These are phyloP conservation scores for Filobasidium wieringae DNA, from an alignment of 768 basidiomycete species.

Conservation along the genomic window DNA sequence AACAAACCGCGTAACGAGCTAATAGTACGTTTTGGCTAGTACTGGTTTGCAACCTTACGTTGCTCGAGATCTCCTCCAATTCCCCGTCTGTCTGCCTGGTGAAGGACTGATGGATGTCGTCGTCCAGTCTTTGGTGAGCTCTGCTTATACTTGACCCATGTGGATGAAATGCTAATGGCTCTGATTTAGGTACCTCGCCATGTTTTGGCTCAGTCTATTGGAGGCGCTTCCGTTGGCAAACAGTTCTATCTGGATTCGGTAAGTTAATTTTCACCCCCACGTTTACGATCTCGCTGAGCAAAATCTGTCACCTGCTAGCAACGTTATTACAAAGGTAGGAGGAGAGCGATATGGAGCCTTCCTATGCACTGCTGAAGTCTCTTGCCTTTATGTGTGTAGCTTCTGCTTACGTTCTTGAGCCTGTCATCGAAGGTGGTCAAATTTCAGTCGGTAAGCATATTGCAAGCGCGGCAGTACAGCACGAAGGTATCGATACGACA, in stretches of 20 bases:
- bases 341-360: neutral
- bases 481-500: neutral
- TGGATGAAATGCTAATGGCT: neutral
- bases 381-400: conserved; percentile 9
- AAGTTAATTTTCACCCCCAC: neutral
- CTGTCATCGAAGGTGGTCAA: conserved; percentile 23
- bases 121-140: conserved; percentile 28
- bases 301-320: conserved; percentile 11
- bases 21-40: neutral
- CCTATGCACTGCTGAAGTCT: neutral
- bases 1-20: neutral
- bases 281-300: neutral
- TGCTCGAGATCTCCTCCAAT: conserved; percentile 35
- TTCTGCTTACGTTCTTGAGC: conserved; percentile 29
- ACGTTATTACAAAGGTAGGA: conserved; percentile 35
- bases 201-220: conserved; percentile 27
- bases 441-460: conserved; percentile 28
- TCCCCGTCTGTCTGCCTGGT: conserved; percentile 33
- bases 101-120: conserved; percentile 35
- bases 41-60: conserved; percentile 30
- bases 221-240: conserved; percentile 31
- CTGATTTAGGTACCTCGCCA: conserved; percentile 19
- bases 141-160: neutral
- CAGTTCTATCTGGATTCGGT: conserved; percentile 31
- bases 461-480: neutral